These are phyloP conservation scores for Tylopilus subfusipes DNA, from an alignment of 768 basidiomycete genomes.

Conservation along the genomic window DNA sequence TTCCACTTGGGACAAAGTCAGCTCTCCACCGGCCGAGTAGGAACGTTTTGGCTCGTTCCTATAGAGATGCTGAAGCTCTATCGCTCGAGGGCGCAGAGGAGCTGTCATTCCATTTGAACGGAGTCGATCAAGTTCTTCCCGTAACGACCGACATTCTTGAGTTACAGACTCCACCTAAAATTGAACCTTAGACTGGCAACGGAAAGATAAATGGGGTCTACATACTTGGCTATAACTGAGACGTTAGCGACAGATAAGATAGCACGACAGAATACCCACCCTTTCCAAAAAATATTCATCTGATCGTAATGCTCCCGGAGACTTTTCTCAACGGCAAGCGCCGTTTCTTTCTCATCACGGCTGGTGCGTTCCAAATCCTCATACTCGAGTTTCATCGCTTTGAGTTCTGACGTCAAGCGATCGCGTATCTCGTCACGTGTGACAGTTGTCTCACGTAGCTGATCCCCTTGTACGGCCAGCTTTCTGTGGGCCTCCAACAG, in stretches of 20 bases:
- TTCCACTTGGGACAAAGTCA: constrained; percentile 9
- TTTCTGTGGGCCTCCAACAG: constrained; percentile 46
- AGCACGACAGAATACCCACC: constrained; percentile 25
- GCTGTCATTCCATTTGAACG: constrained; percentile 14
- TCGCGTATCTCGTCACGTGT: constrained; percentile 34
- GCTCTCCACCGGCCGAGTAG: constrained; percentile 15
- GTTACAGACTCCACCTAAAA: constrained; percentile 22
- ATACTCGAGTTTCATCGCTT: constrained; percentile 40
- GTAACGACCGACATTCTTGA: constrained; percentile 27
- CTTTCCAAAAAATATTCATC: constrained; percentile 41
- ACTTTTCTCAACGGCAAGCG: constrained; percentile 48
- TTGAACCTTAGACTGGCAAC: constrained; percentile 6
- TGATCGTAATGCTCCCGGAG: constrained; percentile 51
- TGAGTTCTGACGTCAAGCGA: constrained; percentile 30
- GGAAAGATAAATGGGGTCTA: constrained; percentile 11
- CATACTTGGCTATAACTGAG: constrained; percentile 34
- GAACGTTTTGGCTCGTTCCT: constrained; percentile 22
- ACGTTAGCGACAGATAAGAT: constrained; percentile 18
- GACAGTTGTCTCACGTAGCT: constrained; percentile 28
- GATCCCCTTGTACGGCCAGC: constrained; percentile 35
- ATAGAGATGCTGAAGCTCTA: constrained; percentile 25
- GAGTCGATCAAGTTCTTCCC: constrained; percentile 25
- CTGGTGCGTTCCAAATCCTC: constrained; percentile 40
- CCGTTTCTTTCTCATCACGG: constrained; percentile 49
- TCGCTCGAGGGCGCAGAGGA: constrained; percentile 12